Evolutionary conservation across 192 early-diverging fungal genomes (phyloP), one percentile per base, ranked within the genome.

Genomic region (Podila epigama): DNA sequence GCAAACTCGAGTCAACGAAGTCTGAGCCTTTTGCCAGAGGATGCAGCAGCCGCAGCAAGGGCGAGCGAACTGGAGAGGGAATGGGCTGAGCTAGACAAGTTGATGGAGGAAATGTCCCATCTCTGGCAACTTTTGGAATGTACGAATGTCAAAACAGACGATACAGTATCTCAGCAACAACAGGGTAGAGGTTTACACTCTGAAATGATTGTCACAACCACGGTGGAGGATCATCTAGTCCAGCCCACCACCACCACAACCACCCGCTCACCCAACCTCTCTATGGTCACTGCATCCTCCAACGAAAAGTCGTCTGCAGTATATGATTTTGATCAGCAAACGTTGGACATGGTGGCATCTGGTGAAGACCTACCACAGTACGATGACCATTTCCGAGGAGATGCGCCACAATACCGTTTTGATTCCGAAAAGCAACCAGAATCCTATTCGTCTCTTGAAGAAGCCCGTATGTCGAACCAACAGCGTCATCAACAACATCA

Each of bases 91-190:
- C 31, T 77, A 13, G 73, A 77, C 15, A 77, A 53, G 37, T 36
- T 77, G 39, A 77, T 77, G 73, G 73, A 77, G 16, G 73, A 77
- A 56, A 68, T 77, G 73, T 63, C 60, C 2, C 48, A 63, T 11
- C 51, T 64, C 22, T 77, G 60, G 65, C 4, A 41, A 28, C 40
- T 60, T 33, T 40, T 57, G 2, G 60, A 67, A 13, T 27, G 60
- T 18, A 27, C 63, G 15, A 58, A 66, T 2, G 71, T 63, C 27
- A 36, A 36, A 6, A 12, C 60, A 6, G 41, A 50, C 8, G 61
- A n/a, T 0, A 27, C 16, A 16, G 59, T 37, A 22, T 16, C 15
- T 3, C 20, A 48, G 44, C 7, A 48, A 22, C 44, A 48, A 6
- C n/a, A 48, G 2, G n/a, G 44, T 22, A 48, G 20, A 20, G 1